Conservation (phyloP, 257 asterid species). For the Cynanchum wilfordii region DNA sequence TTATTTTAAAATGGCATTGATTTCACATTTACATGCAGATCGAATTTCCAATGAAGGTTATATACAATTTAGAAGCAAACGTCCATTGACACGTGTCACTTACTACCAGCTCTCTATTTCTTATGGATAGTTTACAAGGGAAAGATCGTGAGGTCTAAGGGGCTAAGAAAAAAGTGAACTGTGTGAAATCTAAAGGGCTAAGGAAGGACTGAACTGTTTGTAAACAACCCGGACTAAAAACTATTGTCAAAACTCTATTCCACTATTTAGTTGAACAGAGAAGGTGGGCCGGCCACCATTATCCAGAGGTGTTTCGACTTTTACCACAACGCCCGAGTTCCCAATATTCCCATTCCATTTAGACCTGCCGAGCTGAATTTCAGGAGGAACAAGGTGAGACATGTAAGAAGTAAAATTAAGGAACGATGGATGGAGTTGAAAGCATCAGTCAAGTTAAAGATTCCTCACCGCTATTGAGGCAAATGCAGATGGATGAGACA, state of each 20-base stretch:
- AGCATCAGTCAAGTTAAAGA: background rate
- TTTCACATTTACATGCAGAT: background rate
- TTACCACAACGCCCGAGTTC: conserved; percentile 66
- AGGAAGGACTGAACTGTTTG: background rate
- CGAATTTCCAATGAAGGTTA: background rate
- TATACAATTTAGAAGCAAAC: conserved; percentile 10
- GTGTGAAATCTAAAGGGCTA: background rate
- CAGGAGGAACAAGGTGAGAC: background rate
- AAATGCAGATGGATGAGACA: conserved; percentile 67
- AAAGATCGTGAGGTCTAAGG: background rate
- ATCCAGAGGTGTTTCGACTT: conserved; percentile 82
- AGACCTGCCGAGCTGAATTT: conserved; percentile 83
- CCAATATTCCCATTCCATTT: conserved; percentile 96
- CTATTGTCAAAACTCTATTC: conserved; percentile 56
- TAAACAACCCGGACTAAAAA: background rate
- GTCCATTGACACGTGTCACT: background rate
- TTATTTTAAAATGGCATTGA: background rate
- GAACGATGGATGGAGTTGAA: background rate
- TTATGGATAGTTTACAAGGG: background rate
- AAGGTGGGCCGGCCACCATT: conserved; percentile 60
- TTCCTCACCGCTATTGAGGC: conserved; percentile 79
- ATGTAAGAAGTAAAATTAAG: background rate
- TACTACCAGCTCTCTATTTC: no score
- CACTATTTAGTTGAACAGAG: conserved; percentile 84
- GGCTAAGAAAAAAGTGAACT: background rate